Conservation (phyloP, 163 green algal species). For the Scenedesmus sp. region DNA sequence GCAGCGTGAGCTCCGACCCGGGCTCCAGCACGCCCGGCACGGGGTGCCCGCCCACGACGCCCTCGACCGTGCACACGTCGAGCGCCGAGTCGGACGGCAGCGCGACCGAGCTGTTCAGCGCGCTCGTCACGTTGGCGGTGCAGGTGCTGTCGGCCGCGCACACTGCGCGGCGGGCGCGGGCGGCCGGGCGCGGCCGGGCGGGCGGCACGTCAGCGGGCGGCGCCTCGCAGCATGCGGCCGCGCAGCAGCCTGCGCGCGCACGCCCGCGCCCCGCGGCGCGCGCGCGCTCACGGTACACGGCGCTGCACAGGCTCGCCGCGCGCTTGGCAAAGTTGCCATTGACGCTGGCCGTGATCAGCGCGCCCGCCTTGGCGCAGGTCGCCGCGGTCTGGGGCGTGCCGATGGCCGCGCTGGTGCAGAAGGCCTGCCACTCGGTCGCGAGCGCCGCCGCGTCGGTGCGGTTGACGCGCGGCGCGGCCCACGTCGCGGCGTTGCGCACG, state of each 20-base stretch:
- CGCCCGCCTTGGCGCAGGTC: too few relatives aligned
- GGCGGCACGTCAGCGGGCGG: too few relatives aligned
- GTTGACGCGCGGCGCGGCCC: background rate
- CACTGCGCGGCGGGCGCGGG: too few relatives aligned
- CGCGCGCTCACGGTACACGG: constrained; percentile 2
- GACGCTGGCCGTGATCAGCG: constrained; percentile 4
- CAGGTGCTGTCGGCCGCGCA: too few relatives aligned
- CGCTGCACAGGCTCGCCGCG: constrained; percentile 19
- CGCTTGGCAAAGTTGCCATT: constrained; percentile 25
- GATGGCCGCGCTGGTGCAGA: background rate
- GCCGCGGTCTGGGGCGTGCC: too few relatives aligned
- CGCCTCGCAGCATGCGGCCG: too few relatives aligned
- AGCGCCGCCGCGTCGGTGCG: background rate
- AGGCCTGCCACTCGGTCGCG: background rate
- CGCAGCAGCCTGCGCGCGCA: too few relatives aligned
- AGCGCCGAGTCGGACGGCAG: too few relatives aligned
- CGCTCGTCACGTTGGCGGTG: too few relatives aligned
- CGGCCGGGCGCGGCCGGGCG: too few relatives aligned
- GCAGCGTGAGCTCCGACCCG: too few relatives aligned
- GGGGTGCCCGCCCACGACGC: background rate
- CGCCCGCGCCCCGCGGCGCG: background rate
- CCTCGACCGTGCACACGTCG: background rate
- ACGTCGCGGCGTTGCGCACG: background rate
- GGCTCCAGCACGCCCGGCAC: background rate
- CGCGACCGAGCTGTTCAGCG: too few relatives aligned